These are phyloP conservation scores for Aspergillus sp. DNA, from an alignment of 2,329 filamentous ascomycete genomes.

Conservation along the genomic window DNA sequence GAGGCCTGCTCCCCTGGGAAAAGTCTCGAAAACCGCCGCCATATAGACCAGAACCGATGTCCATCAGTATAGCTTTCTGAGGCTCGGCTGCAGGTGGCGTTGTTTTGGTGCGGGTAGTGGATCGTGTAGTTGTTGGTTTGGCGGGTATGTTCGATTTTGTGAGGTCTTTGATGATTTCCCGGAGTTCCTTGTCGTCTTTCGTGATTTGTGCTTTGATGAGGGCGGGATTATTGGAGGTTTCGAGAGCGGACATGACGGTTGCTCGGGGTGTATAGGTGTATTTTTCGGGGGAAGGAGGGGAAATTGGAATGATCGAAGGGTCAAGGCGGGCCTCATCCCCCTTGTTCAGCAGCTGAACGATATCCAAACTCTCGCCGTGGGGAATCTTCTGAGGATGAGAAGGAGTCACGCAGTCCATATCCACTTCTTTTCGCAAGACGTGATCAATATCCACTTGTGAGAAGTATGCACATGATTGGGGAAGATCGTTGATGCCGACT, in stretches of 20 bases:
- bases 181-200: slow-evolving; percentile 72
- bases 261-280: slow-evolving; percentile 72
- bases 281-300: slow-evolving; percentile 63
- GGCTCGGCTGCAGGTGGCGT: slow-evolving; percentile 44
- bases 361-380: slow-evolving; percentile 85
- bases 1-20: slow-evolving; percentile 36
- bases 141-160: slow-evolving; percentile 44
- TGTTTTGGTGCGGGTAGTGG: slow-evolving; percentile 36
- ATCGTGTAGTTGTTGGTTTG: slow-evolving; percentile 23
- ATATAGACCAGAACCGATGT: slow-evolving; percentile 44
- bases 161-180: slow-evolving; percentile 69
- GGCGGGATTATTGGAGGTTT: slow-evolving; percentile 56
- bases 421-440: slow-evolving; percentile 95
- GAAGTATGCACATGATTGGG: slow-evolving; percentile 93
- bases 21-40: slow-evolving; percentile 35
- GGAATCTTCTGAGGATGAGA: slow-evolving; percentile 79
- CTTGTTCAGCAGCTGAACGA: slow-evolving; percentile 74
- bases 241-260: slow-evolving; percentile 78
- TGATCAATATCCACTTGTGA: slow-evolving; percentile 94
- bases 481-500: slow-evolving; percentile 92
- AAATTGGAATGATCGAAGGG: slow-evolving; percentile 60
- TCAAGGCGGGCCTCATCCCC: slow-evolving; percentile 72
- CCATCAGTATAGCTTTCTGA: slow-evolving; percentile 51
- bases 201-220: slow-evolving; percentile 88
- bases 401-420: slow-evolving; percentile 96